phyloP scores from a whole-genome alignment of 768 basidiomycete genomes.

The Botryobasidium botryosum region DNA sequence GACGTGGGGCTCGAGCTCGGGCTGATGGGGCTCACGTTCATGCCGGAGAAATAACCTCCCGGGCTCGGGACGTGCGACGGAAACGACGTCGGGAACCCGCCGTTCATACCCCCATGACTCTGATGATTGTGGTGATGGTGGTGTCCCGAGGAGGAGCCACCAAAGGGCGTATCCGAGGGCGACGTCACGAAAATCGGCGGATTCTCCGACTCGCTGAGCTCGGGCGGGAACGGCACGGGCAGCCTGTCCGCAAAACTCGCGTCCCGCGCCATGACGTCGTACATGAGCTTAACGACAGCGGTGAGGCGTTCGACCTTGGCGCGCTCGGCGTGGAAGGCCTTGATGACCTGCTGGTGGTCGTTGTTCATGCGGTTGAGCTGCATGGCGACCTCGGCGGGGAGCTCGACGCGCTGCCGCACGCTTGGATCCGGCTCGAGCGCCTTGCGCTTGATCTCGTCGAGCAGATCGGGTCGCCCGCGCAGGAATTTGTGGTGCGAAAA shows the following conservation, averaged over 20 bases:
- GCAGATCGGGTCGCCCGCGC: constrained; percentile 58
- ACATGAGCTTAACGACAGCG: constrained; percentile 38
- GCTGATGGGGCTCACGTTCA: constrained; percentile 29
- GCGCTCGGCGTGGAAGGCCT: constrained; percentile 32
- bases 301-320: constrained; percentile 46
- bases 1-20: constrained; percentile 38
- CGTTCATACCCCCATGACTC: too few species aligned
- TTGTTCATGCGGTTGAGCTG: constrained; percentile 56
- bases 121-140: too few species aligned
- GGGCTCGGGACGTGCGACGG: constrained; percentile 14
- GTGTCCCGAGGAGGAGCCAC: too few species aligned
- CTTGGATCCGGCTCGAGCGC: constrained; percentile 56
- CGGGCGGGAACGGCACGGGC: constrained; percentile 26
- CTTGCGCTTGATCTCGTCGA: constrained; percentile 78
- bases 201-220: constrained; percentile 35
- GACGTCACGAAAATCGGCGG: constrained; percentile 47
- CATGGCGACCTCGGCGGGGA: constrained; percentile 59
- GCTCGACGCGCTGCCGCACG: constrained; percentile 48
- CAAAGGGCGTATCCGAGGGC: neutral
- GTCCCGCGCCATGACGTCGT: constrained; percentile 43
- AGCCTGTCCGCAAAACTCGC: constrained; percentile 37
- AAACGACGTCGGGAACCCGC: too few species aligned
- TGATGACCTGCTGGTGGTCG: constrained; percentile 42
- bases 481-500: constrained; percentile 80
- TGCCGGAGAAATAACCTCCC: constrained; percentile 18